Base-by-base conservation (phyloP, 2,329 filamentous ascomycete species). In the Hypoxylon sp. region DNA sequence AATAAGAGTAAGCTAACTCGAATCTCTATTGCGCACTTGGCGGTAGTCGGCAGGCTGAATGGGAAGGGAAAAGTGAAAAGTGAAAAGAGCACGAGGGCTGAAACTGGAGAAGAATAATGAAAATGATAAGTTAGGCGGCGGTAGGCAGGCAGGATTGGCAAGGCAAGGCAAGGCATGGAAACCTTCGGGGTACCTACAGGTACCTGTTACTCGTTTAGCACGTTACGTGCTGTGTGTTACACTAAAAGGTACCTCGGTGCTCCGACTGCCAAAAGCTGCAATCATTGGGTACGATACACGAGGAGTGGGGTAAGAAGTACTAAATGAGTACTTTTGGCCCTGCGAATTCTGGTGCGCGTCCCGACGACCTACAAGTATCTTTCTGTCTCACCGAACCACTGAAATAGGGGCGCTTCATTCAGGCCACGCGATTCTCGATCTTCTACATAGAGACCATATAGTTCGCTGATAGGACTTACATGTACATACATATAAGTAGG, bases 61-160 rank as follows among this genome's bases (percentile, higher is more conserved):
- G 54, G 21, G 45, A 54, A 56, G 34, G 32, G 23, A 39, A 46
- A 58, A 41, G 39, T 16, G 23, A 50, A 39, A 29, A 46, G 34
- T 16, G 23, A 50, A 39, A 29, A 46, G 34, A 67, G 63, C 63
- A 69, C 60, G 60, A 66, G 67, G 57, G 61, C 60, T 63, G 67
- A 64, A 56, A 67, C 58, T 67, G 51, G 43, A 59, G 45, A 55
- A 43, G 34, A 56, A 59, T 60, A 53, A 67, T 69, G 63, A 61
- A 63, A 62, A 47, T 64, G 60, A 62, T 63, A 39, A 53, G 60
- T 64, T 59, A 67, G 52, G 51, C 61, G 43, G 65, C 51, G 29
- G 55, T 45, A 59, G 61, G 65, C 52, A 58, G 57, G 45, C 48
- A 30, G 27, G 54, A n/a, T n/a, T n/a, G n/a, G 25, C 25, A 27